A percentile compares a stretch with the other conserved stretches of the same genome.
phyloP scores from a whole-genome alignment of 352 stramenopile species.

The Blastocystis sp. region DNA sequence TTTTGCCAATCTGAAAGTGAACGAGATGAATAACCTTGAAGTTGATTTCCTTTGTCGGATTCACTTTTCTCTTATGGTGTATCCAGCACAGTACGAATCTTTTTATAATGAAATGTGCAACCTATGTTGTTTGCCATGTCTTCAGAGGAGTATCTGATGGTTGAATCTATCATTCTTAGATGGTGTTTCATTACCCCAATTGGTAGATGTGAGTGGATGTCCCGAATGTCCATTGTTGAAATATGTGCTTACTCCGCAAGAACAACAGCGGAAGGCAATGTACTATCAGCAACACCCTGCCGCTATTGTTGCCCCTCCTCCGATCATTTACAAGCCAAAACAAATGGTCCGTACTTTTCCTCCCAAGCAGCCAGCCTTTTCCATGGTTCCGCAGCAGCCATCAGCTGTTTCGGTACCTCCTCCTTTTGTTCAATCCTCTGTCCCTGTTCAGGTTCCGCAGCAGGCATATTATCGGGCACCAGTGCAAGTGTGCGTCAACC shows the following conservation, averaged over 20 bases:
- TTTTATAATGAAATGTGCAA: slow-evolving; percentile 14
- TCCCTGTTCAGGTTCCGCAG: too few species aligned
- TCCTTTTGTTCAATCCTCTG: background rate
- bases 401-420: background rate
- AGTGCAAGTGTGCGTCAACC: too few species aligned
- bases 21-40: slow-evolving; percentile 3
- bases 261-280: background rate
- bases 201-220: background rate
- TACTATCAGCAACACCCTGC: background rate
- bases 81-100: background rate
- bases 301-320: background rate
- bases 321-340: background rate
- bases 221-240: slow-evolving; percentile 24
- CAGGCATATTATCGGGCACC: too few species aligned
- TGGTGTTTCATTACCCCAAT: background rate
- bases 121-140: background rate
- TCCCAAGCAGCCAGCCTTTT: background rate
- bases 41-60: slow-evolving; percentile 44
- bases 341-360: background rate
- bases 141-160: background rate
- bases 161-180: background rate
- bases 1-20: slow-evolving; percentile 3
- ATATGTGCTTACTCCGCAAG: slow-evolving; percentile 7
- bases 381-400: background rate
- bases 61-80: slow-evolving; percentile 40